Evolutionary conservation across 179 eudicot genomes (phyloP).

Genomic region (Beta corolliflora): DNA sequence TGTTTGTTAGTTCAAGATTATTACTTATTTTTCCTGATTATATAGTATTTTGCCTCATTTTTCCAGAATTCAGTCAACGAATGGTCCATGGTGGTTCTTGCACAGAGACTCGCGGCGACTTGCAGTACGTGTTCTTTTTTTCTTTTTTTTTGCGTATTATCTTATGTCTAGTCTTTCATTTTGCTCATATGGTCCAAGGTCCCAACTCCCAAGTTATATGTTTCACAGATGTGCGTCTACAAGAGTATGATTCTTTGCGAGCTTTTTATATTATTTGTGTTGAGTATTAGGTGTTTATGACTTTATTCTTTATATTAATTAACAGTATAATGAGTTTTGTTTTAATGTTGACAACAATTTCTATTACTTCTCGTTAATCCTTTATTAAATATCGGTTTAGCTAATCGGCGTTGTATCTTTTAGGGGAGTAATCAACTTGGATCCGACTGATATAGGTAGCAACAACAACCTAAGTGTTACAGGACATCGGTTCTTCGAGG

Average conservation of each 20-base stretch:
- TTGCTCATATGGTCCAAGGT: no score
- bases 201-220: no score
- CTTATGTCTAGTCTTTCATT: no score
- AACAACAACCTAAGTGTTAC: background rate
- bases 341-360: background rate
- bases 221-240: no score
- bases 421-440: conserved; percentile 3
- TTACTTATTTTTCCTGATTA: background rate
- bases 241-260: background rate
- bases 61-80: conserved; percentile 57
- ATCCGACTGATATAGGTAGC: background rate
- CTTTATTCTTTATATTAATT: no score
- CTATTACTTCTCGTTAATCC: background rate
- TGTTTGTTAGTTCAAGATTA: background rate
- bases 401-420: background rate
- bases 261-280: background rate
- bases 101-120: conserved; percentile 42
- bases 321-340: background rate
- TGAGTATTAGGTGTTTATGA: background rate
- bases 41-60: background rate
- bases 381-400: background rate
- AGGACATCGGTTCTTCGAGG: background rate
- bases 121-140: conserved; percentile 11
- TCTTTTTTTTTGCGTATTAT: background rate
- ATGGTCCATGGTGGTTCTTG: conserved; percentile 96